These are phyloP conservation scores for Gynandropsis gynandra DNA, from an alignment of 345 rosid genomes.

Conservation along the genomic window DNA sequence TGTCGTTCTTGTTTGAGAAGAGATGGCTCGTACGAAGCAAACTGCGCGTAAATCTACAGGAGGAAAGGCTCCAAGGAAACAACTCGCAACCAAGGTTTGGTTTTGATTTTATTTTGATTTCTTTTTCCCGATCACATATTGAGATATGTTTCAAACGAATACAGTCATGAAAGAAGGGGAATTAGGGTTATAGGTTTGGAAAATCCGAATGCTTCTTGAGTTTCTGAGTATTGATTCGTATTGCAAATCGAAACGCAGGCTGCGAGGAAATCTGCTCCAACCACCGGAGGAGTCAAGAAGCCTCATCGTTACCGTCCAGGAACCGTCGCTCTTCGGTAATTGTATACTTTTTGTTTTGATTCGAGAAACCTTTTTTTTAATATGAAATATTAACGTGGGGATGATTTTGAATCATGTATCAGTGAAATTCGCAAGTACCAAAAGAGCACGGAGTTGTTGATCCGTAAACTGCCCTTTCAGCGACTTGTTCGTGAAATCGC, in stretches of 20 bases:
- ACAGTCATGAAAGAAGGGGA: neutral
- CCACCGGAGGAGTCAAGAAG: conserved; percentile 60
- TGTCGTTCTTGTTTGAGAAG: conserved; percentile 4
- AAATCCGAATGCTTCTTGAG: neutral
- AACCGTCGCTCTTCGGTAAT: conserved; percentile 48
- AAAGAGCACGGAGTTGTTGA: conserved; percentile 68
- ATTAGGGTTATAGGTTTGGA: neutral
- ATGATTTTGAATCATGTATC: neutral
- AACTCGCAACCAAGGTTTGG: conserved; percentile 51
- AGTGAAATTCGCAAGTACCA: conserved; percentile 75
- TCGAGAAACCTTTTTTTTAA: too few species aligned
- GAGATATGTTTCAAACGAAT: neutral
- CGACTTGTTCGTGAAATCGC: conserved; percentile 78
- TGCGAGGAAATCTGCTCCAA: conserved; percentile 56
- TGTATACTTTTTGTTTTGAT: too few species aligned
- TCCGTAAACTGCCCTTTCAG: conserved; percentile 70
- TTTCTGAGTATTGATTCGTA: neutral
- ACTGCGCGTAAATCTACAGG: conserved; percentile 59
- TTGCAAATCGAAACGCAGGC: conserved; percentile 22
- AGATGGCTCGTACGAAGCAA: conserved; percentile 63
- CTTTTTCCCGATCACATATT: too few species aligned
- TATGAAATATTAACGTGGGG: too few species aligned
- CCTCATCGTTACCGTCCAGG: conserved; percentile 53
- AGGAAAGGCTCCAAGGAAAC: conserved; percentile 57
- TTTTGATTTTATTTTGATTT: neutral